Evolutionary conservation across 1,139 yeast species (phyloP), one percentile per base, ranked within the genome.

Genomic region (Saccharomyces hybrid): DNA sequence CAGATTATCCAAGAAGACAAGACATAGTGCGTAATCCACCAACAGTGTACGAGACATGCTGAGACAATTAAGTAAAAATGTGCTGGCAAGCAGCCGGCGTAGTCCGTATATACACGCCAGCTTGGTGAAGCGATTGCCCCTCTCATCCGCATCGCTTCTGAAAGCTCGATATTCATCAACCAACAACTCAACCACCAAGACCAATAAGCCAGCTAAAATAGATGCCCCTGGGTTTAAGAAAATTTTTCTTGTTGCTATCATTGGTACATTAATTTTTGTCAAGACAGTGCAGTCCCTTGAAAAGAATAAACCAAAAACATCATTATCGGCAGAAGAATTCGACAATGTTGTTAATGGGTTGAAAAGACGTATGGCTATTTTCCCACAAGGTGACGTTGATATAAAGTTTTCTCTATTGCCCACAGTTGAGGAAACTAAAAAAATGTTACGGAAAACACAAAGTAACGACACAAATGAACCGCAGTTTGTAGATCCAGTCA

Each of bases 261-360:
- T 79, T 12, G 80, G 86, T 2, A 75, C 83, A 6, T 81, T 75
- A 14, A 74, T 79, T 0, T 77, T 86, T 58, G 80, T 75, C 52
- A 74, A 76, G 59, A 83, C 81, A 1, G 81, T 82, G 2, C 71
- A 73, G 31, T 72, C 73, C 29, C 75, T 84, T n/a, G 83, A 82
- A 56, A 78, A 79, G 59, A 78, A 76, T 60, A 70, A 72, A 55
- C 81, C 81, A 24, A 79, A 79, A 63, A 81, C 73, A 42, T 76
- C 81, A 31, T 74, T 74, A 60, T 74, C 83, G 9, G 88, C 83
- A 61, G 78, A 77, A 55, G 95, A 87, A 63, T 84, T 82, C 74
- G 85, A 82, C 59, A 69, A 74, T 51, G 62, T 62, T 34, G 63
- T 75, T 59, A 73, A 78, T 6, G 83, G 84, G 3, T 75, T 83